Conservation (phyloP, 345 rosid species). For the Eutrema japonicum region DNA sequence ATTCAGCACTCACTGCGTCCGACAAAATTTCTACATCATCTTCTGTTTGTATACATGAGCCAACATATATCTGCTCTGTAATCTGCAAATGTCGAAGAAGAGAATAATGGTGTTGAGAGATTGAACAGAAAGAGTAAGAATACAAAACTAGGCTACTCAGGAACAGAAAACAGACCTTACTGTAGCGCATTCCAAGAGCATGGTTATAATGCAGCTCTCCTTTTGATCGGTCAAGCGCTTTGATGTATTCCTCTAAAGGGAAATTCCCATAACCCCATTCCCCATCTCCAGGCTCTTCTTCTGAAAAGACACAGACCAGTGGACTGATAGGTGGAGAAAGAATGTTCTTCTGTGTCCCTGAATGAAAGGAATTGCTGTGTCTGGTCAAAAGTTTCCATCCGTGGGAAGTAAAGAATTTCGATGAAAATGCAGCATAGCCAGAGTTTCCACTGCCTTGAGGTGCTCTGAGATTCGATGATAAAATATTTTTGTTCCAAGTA, state of each 20-base stretch:
- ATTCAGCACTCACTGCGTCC: slow-evolving; percentile 54
- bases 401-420: slow-evolving; percentile 61
- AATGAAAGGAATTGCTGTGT: slow-evolving; percentile 48
- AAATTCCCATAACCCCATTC: slow-evolving; percentile 95
- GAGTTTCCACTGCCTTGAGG: slow-evolving; percentile 64
- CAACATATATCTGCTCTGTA: slow-evolving; percentile 87
- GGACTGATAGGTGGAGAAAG: slow-evolving; percentile 54
- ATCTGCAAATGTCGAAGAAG: slow-evolving; percentile 55
- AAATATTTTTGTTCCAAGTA: slow-evolving; percentile 66
- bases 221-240: slow-evolving; percentile 84
- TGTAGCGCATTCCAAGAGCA: slow-evolving; percentile 83
- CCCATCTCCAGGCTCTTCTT: slow-evolving; percentile 72
- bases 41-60: slow-evolving; percentile 87
- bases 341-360: slow-evolving; percentile 46
- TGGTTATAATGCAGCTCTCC: slow-evolving; percentile 88
- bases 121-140: slow-evolving; percentile 18
- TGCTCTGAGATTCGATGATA: slow-evolving; percentile 59
- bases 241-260: slow-evolving; percentile 84
- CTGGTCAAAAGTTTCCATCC: slow-evolving; percentile 65
- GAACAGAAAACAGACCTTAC: slow-evolving; percentile 66
- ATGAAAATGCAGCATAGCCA: slow-evolving; percentile 79
- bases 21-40: slow-evolving; percentile 74
- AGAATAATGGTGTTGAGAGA: slow-evolving; percentile 27
- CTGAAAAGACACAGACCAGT: slow-evolving; percentile 72
- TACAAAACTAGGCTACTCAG: background rate